A percentile compares a stretch with the other conserved stretches of the same genome.
Evolutionary conservation across 768 basidiomycete species (phyloP).

Genomic region (Phaffia australis): DNA sequence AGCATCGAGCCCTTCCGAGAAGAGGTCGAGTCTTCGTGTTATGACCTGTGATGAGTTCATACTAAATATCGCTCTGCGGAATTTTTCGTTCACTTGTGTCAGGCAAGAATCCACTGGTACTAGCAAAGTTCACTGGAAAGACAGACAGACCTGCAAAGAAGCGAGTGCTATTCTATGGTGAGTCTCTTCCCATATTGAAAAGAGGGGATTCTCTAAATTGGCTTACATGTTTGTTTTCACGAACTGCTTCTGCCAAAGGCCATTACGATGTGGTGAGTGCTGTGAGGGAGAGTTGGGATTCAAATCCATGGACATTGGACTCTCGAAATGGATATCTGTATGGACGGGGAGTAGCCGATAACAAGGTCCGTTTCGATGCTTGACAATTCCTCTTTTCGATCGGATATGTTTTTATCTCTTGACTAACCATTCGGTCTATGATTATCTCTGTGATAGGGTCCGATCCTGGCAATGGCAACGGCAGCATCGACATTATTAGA

Average conservation of each 20-base stretch:
- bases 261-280: constrained; percentile 97
- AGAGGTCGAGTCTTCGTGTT: background rate
- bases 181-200: constrained; percentile 26
- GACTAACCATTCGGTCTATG: background rate
- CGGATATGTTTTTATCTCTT: background rate
- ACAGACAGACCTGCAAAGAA: constrained; percentile 45
- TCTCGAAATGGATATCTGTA: constrained; percentile 61
- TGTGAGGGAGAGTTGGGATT: constrained; percentile 59
- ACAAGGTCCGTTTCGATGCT: constrained; percentile 48
- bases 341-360: constrained; percentile 62
- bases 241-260: constrained; percentile 33
- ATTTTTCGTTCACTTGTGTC: background rate
- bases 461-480: constrained; percentile 78
- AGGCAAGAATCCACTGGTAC: constrained; percentile 71
- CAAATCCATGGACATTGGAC: constrained; percentile 68
- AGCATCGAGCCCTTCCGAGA: constrained; percentile 1
- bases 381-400: background rate
- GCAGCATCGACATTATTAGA: constrained; percentile 74
- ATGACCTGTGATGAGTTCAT: background rate
- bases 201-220: background rate
- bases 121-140: constrained; percentile 72
- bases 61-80: constrained; percentile 3
- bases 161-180: constrained; percentile 83
- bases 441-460: constrained; percentile 44
- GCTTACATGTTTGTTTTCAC: constrained; percentile 33